Conservation (phyloP, 2,329 filamentous ascomycete genomes). For the Ceratocystis diversiconidia region DNA sequence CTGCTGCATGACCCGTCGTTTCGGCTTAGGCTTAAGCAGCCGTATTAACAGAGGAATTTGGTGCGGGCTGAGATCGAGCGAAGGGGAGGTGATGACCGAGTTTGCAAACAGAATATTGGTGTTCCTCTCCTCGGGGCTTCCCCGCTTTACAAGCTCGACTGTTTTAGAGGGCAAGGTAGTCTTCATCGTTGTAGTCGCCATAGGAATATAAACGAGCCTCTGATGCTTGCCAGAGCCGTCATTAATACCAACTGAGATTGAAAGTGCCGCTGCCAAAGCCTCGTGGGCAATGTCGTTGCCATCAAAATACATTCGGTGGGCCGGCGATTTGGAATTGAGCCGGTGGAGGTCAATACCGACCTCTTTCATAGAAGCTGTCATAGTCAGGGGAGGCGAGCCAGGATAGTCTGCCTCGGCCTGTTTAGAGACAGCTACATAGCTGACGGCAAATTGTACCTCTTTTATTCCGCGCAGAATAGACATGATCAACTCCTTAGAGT, state of each 20-base stretch:
- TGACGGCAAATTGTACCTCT: slow-evolving; percentile 89
- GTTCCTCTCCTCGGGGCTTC: slow-evolving; percentile 68
- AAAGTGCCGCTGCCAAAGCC: slow-evolving; percentile 79
- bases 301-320: slow-evolving; percentile 97
- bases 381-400: slow-evolving; percentile 61
- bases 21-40: slow-evolving; percentile 45
- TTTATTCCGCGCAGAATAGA: slow-evolving; percentile 86
- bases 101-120: slow-evolving; percentile 95
- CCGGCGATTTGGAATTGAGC: slow-evolving; percentile 80
- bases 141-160: slow-evolving; percentile 60
- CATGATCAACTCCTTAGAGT: slow-evolving; percentile 82
- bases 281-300: slow-evolving; percentile 88
- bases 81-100: slow-evolving; percentile 88
- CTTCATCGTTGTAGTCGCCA: slow-evolving; percentile 90
- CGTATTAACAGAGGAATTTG: slow-evolving; percentile 77
- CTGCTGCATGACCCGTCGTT: slow-evolving; percentile 1
- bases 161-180: slow-evolving; percentile 93
- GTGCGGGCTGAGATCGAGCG: slow-evolving; percentile 79
- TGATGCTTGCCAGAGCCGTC: slow-evolving; percentile 78
- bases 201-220: slow-evolving; percentile 81
- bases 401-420: slow-evolving; percentile 55
- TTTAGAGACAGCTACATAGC: slow-evolving; percentile 77
- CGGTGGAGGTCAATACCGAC: slow-evolving; percentile 85
- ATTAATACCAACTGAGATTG: slow-evolving; percentile 80
- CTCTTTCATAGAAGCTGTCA: slow-evolving; percentile 74